Evolutionary conservation across 352 stramenopile species (phyloP).

Genomic region (Globisporangium barbulae): DNA sequence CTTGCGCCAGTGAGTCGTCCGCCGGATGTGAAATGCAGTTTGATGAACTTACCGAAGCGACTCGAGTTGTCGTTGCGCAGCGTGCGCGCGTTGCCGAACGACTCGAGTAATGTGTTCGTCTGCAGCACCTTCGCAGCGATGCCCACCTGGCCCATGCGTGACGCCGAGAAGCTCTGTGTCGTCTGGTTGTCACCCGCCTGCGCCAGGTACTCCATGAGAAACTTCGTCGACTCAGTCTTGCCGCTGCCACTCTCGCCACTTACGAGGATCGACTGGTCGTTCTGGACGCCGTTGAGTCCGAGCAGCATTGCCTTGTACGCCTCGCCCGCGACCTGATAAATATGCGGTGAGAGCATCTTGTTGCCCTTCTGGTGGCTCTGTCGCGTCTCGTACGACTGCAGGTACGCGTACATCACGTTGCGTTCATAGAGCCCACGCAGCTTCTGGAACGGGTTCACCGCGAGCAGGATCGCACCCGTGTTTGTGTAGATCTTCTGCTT

Average conservation of each 20-base stretch:
- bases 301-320: constrained; percentile 82
- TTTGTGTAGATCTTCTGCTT: constrained; percentile 86
- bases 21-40: constrained; percentile 80
- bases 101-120: constrained; percentile 89
- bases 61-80: constrained; percentile 90
- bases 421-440: constrained; percentile 60
- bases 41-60: constrained; percentile 92
- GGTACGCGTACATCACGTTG: constrained; percentile 52
- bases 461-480: constrained; percentile 74
- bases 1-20: constrained; percentile 76
- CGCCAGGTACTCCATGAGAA: constrained; percentile 85
- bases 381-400: constrained; percentile 55
- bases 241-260: constrained; percentile 84
- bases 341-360: constrained; percentile 60
- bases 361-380: constrained; percentile 26
- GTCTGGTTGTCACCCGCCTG: constrained; percentile 77
- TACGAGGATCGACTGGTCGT: constrained; percentile 83
- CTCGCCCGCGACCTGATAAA: constrained; percentile 81
- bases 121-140: constrained; percentile 89
- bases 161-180: constrained; percentile 41
- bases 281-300: constrained; percentile 49
- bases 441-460: constrained; percentile 84
- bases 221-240: constrained; percentile 90
- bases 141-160: constrained; percentile 22
- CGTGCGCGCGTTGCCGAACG: constrained; percentile 87